Base-by-base conservation (phyloP, 2,329 filamentous ascomycete species). In the Diaporthe ilicicola region DNA sequence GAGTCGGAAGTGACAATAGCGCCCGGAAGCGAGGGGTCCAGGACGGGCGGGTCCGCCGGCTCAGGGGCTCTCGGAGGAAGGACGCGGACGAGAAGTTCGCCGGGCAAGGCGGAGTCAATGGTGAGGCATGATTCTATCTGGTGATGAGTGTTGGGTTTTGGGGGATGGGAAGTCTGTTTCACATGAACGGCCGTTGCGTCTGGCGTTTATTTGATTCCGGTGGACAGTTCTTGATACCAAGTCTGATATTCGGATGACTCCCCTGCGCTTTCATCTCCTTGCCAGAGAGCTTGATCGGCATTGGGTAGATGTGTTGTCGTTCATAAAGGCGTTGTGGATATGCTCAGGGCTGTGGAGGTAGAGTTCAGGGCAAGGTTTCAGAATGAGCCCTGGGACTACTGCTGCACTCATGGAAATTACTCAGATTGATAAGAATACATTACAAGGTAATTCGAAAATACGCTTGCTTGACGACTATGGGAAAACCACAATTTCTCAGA, bases 101-200 rank as follows among this genome's bases (percentile, higher is more conserved):
- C 55, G 29, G 51, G 69, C 22, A 55, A 17, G 27, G 44, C 53
- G 4, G 55, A 65, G 3, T 50, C 29, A 8, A 17, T 71, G 50
- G 69, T 69, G 24, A 55, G 24, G n/a, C 56, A 71, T 55, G 71
- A 73, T 22, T 22, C 71, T 19, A 55, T 73, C 24, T 73, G 71
- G 71, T 73, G 46, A 66, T 24, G 17, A 4, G 1, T 4, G 1
- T 4, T 15, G 37, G 5, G 13, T 10, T 6, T 19, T 19, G 8
- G 19, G 32, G 15, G 12, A 22, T 8, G 29, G 8, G 7, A 22
- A 27, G 12, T 27, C 5, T 12, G 29, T 15, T 2, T 37, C 17
- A 17, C 19, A 8, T 46, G 42, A 24, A 34, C 19, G 46, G 34
- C 32, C 24, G 4, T 44, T 54, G 39, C 19, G 19, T 48, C 15